Evolutionary conservation across 345 rosid species (phyloP).

Genomic region (Rhizophora mangle): DNA sequence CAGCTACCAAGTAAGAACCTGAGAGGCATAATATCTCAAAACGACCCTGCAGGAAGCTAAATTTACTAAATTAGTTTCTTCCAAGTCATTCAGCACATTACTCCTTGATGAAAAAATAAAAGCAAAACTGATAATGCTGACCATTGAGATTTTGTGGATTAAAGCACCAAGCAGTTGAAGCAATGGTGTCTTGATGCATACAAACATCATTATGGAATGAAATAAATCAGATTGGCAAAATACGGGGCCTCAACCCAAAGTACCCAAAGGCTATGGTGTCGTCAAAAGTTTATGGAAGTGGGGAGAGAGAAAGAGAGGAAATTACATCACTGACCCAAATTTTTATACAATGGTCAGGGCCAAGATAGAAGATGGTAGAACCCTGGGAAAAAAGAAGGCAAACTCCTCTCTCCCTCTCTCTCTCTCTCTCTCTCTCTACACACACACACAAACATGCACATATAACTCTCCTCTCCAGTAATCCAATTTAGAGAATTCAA

Average conservation of each 20-base stretch:
- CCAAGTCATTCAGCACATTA: neutral
- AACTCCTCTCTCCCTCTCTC: too few relatives aligned
- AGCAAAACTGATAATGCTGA: neutral
- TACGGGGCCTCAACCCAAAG: neutral
- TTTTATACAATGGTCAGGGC: too few relatives aligned
- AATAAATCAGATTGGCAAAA: neutral
- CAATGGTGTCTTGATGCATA: neutral
- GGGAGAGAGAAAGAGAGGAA: neutral
- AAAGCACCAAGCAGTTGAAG: neutral
- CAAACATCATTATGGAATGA: neutral
- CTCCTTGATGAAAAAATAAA: neutral
- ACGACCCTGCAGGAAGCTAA: conserved; percentile 57
- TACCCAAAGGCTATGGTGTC: neutral
- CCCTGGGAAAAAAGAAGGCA: too few relatives aligned
- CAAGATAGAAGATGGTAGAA: too few relatives aligned
- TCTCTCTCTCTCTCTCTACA: too few relatives aligned
- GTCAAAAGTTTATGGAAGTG: neutral
- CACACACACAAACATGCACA: too few relatives aligned
- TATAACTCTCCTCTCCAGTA: too few relatives aligned
- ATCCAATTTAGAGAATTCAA: too few relatives aligned
- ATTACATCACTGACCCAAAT: neutral
- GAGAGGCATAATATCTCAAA: conserved; percentile 93
- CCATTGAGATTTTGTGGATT: neutral
- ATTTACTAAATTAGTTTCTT: conserved; percentile 30
- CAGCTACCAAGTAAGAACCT: conserved; percentile 86